These are phyloP conservation scores for Yamadazyma epiphylla DNA, from an alignment of 1,139 yeast species.

Conservation along the genomic window DNA sequence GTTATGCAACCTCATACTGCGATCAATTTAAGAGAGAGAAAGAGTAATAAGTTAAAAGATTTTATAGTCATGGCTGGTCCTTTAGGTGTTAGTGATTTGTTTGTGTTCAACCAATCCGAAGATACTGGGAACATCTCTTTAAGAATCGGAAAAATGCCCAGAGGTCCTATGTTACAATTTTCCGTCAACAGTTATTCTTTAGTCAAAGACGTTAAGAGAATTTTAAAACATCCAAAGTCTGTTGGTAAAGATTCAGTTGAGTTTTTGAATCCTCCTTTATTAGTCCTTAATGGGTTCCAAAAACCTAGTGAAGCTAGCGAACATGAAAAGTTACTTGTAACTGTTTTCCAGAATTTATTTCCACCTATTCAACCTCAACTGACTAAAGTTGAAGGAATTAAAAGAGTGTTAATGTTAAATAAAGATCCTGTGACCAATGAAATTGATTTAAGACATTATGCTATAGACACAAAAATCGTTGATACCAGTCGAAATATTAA, in stretches of 20 bases:
- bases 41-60: slow-evolving; percentile 81
- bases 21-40: slow-evolving; percentile 78
- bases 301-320: slow-evolving; percentile 51
- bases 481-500: slow-evolving; percentile 81
- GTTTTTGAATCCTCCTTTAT: slow-evolving; percentile 74
- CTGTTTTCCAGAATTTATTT: slow-evolving; percentile 92
- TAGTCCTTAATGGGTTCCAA: slow-evolving; percentile 84
- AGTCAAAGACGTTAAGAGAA: slow-evolving; percentile 72
- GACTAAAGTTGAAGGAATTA: slow-evolving; percentile 70
- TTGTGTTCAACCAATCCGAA: slow-evolving; percentile 80
- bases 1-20: slow-evolving; percentile 98
- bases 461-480: slow-evolving; percentile 81
- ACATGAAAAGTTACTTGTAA: slow-evolving; percentile 78
- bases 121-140: slow-evolving; percentile 76
- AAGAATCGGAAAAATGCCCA: slow-evolving; percentile 82
- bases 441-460: slow-evolving; percentile 86
- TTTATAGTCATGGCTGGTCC: slow-evolving; percentile 98
- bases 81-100: slow-evolving; percentile 82
- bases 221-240: slow-evolving; percentile 68
- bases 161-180: slow-evolving; percentile 93
- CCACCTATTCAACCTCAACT: slow-evolving; percentile 87
- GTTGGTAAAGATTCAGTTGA: slow-evolving; percentile 61
- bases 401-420: slow-evolving; percentile 80
- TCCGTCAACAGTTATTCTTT: slow-evolving; percentile 73
- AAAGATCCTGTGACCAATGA: slow-evolving; percentile 66